Conservation (phyloP, 352 stramenopile genomes). For the Globisporangium lucens region DNA sequence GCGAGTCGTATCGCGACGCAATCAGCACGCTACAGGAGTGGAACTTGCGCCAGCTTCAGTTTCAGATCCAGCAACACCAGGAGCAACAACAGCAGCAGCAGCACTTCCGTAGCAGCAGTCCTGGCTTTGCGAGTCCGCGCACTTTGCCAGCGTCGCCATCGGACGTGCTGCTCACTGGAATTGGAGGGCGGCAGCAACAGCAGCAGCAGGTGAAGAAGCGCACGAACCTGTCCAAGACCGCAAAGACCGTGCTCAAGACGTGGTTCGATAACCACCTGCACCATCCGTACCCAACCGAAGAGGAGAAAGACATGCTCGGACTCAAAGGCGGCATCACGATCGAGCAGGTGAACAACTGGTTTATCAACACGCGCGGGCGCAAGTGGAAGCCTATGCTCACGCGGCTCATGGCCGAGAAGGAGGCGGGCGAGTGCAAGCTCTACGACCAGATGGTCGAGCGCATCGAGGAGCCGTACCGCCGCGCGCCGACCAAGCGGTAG, state of each 20-base stretch:
- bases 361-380: conserved; percentile 82
- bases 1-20: conserved; percentile 28
- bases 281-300: conserved; percentile 82
- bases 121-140: background rate
- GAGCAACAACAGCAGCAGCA: conserved; percentile 10
- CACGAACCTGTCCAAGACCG: conserved; percentile 68
- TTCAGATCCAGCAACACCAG: conserved; percentile 24
- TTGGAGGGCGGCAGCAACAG: background rate
- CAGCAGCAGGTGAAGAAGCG: conserved; percentile 54
- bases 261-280: conserved; percentile 86
- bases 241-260: conserved; percentile 67
- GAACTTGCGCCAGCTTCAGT: conserved; percentile 25
- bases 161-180: background rate
- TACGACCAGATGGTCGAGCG: conserved; percentile 79
- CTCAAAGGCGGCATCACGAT: conserved; percentile 69
- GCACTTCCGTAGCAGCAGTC: background rate
- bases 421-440: conserved; percentile 51
- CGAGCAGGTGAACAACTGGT: conserved; percentile 89
- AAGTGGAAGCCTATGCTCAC: conserved; percentile 87
- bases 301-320: conserved; percentile 77
- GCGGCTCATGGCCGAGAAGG: conserved; percentile 64
- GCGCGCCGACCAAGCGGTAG: conserved; percentile 23
- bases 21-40: conserved; percentile 30
- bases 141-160: conserved; percentile 3
- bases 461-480: conserved; percentile 73